Evolutionary conservation across 257 asterid genomes (phyloP).

Genomic region (Solanum appendiculatum): DNA sequence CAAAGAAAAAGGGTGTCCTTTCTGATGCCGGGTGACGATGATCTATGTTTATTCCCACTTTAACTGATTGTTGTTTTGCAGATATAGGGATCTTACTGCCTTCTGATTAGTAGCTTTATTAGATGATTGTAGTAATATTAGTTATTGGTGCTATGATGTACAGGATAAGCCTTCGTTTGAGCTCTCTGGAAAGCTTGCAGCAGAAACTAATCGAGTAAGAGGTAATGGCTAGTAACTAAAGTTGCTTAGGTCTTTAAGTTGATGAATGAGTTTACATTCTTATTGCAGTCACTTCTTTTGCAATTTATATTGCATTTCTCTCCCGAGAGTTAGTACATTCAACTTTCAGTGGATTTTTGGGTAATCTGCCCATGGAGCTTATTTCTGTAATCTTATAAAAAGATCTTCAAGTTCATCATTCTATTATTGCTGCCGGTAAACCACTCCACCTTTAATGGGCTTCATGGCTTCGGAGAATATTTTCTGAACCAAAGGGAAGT

Average conservation of each 20-base stretch:
- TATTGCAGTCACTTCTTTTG: background rate
- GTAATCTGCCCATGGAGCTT: background rate
- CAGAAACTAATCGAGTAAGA: conserved; percentile 85
- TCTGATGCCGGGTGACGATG: background rate
- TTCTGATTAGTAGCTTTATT: background rate
- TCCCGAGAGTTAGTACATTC: background rate
- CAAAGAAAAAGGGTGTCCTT: background rate
- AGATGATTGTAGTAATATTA: background rate
- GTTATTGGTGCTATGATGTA: conserved; percentile 10
- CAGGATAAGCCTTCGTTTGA: conserved; percentile 97
- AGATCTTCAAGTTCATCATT: background rate
- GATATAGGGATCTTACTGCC: background rate
- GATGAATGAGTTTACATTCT: background rate
- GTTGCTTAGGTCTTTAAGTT: background rate
- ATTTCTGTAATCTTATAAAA: background rate
- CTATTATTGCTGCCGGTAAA: background rate
- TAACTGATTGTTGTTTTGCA: background rate
- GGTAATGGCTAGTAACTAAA: conserved; percentile 29
- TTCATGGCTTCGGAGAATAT: background rate
- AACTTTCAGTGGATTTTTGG: background rate
- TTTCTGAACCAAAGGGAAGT: background rate
- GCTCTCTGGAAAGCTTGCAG: conserved; percentile 99
- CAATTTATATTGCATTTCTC: background rate
- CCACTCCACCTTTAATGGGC: background rate
- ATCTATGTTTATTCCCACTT: background rate